Evolutionary conservation across 495 filamentous ascomycete species (phyloP).

Genomic region (Elasticomyces elasticus): DNA sequence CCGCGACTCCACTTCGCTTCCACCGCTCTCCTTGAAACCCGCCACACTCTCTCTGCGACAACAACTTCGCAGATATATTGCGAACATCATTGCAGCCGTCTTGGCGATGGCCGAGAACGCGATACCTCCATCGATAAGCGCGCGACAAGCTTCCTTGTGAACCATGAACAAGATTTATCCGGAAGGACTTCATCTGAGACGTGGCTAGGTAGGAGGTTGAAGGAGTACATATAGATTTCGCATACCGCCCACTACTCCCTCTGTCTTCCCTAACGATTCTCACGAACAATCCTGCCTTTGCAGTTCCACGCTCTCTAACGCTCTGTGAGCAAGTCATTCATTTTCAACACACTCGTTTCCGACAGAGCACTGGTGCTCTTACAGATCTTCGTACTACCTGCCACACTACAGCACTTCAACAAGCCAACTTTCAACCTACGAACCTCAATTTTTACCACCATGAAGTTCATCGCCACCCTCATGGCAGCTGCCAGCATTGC

Average conservation of each 20-base stretch:
- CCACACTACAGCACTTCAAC: background rate
- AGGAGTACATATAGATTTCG: background rate
- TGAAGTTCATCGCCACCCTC: constrained; percentile 14
- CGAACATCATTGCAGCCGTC: background rate
- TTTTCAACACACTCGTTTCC: constrained; percentile 1
- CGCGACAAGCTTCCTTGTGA: background rate
- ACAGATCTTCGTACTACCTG: no score
- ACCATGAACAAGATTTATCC: background rate
- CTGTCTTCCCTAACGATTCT: background rate
- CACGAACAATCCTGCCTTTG: background rate
- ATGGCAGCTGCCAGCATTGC: constrained; percentile 39
- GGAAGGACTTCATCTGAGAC: background rate
- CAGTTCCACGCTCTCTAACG: background rate
- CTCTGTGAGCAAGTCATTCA: constrained; percentile 15
- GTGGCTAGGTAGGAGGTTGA: background rate
- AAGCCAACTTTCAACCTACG: background rate
- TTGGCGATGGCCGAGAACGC: background rate
- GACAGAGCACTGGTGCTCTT: constrained; percentile 2
- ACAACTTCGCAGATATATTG: background rate
- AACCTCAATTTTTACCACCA: constrained; percentile 1
- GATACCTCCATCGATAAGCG: background rate
- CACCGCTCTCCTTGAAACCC: background rate
- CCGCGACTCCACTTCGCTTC: background rate
- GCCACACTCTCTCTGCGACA: background rate
- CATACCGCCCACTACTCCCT: background rate